Percentiles rank a stretch among this genome's conserved stretches.
These are phyloP conservation scores for Xerocomellus chrysenteron DNA, from an alignment of 768 basidiomycete genomes.

Conservation along the genomic window DNA sequence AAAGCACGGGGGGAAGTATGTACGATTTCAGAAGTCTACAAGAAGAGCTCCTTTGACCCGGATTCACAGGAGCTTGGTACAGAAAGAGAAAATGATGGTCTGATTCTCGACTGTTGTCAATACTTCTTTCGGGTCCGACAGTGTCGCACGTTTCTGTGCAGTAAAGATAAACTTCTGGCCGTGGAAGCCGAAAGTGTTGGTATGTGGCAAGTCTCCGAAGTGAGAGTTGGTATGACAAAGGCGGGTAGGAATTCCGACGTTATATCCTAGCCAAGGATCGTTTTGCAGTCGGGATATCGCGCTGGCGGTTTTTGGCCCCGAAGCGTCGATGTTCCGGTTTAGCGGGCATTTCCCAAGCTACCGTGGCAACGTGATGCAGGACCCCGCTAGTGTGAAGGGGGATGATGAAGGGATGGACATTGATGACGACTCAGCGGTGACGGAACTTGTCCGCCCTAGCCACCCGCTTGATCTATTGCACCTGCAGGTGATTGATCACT, in stretches of 20 bases:
- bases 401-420: conserved; percentile 57
- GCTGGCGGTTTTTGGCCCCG: conserved; percentile 42
- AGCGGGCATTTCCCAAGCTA: conserved; percentile 39
- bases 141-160: conserved; percentile 60
- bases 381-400: conserved; percentile 19
- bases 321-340: conserved; percentile 40
- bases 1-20: conserved; percentile 45
- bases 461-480: conserved; percentile 69
- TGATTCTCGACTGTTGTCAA: conserved; percentile 75
- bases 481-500: conserved; percentile 66
- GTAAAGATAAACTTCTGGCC: conserved; percentile 66
- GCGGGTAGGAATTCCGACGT: conserved; percentile 18
- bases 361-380: conserved; percentile 29
- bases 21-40: background rate
- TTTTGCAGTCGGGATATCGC: conserved; percentile 55
- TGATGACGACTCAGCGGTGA: conserved; percentile 48
- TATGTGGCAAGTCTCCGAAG: conserved; percentile 25
- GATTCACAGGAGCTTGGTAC: conserved; percentile 20
- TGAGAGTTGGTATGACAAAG: conserved; percentile 14
- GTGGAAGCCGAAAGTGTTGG: conserved; percentile 49
- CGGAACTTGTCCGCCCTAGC: conserved; percentile 42
- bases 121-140: conserved; percentile 47
- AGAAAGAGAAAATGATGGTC: conserved; percentile 58
- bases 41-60: background rate
- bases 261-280: conserved; percentile 35